Evolutionary conservation across 805 yeast species (phyloP).

Genomic region (Yueomyces sp.): DNA sequence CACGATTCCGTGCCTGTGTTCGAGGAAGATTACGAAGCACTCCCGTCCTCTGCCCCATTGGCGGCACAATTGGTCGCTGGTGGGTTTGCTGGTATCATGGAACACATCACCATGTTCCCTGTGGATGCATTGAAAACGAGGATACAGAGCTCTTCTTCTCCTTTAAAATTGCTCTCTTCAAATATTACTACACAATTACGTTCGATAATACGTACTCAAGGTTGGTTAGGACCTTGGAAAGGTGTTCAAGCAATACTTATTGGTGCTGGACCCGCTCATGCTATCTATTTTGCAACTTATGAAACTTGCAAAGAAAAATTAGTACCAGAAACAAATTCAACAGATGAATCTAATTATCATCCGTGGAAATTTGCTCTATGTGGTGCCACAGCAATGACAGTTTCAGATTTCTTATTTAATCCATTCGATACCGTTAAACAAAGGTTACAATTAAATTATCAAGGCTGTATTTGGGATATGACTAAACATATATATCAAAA

Average conservation of each 20-base stretch:
- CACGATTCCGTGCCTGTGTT: not conserved
- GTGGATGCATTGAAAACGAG: slow-evolving; percentile 93
- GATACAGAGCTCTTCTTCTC: slow-evolving; percentile 45
- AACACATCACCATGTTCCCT: slow-evolving; percentile 94
- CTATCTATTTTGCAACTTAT: slow-evolving; percentile 88
- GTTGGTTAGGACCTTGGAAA: slow-evolving; percentile 80
- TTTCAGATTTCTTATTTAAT: slow-evolving; percentile 91
- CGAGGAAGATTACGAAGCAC: slow-evolving; percentile 67
- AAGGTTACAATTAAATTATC: slow-evolving; percentile 63
- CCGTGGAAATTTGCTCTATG: slow-evolving; percentile 76
- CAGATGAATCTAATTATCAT: slow-evolving; percentile 25
- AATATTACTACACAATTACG: slow-evolving; percentile 52
- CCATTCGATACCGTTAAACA: slow-evolving; percentile 94
- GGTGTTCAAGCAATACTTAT: slow-evolving; percentile 84
- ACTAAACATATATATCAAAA: slow-evolving; percentile 34
- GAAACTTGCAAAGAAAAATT: slow-evolving; percentile 45
- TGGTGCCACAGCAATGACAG: slow-evolving; percentile 86
- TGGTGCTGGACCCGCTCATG: slow-evolving; percentile 99
- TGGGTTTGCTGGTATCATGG: slow-evolving; percentile 99
- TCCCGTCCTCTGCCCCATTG: slow-evolving; percentile 77
- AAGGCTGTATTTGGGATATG: slow-evolving; percentile 13
- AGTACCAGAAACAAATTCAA: slow-evolving; percentile 13
- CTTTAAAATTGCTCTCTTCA: slow-evolving; percentile 9
- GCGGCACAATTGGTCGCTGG: slow-evolving; percentile 81
- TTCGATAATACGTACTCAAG: slow-evolving; percentile 74